Evolutionary conservation across 306 rosid species (phyloP), one percentile per base, ranked within the genome.

Genomic region (Mimosa bimucronata): DNA sequence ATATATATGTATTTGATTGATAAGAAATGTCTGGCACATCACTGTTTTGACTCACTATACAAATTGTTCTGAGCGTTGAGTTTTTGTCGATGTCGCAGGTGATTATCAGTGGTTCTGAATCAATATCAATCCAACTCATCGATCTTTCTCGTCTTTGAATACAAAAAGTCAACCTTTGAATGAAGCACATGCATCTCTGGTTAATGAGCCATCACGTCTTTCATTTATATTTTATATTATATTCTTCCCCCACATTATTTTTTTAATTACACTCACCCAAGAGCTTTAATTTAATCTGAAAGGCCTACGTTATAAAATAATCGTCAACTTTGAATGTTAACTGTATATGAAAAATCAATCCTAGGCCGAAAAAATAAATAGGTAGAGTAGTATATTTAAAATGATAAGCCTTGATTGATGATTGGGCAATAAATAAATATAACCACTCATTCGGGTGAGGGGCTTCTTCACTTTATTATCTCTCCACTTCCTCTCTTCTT

Each of bases 321-420:
- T n/a, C 21, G 53, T 69, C 74, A 23, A 21, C n/a, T 68, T 68
- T 41, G 31, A 68, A 41, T 68, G 38, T 40, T 41, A 21, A 34
- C 38, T 34, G 5, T 0, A 34, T 34, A 34, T 34, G 38, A 34
- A 34, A 34, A 62, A 62, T 62, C 60, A 55, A n/a, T 9, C 5
- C 6, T 4, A 48, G 7, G 7, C 55, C n/a, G 7, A 16, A 48
- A 48, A 48, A 48, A 4, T 1, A 6, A 50, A 42, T 42, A 2
- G 14, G 11, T 11, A 45, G 18, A 45, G 53, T 46, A 18, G 25
- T 18, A n/a, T 3, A 31, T 0, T 25, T 23, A 8, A 60, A 52
- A 52, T 69, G 52, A 48, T 14, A 53, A 83, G 76, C 68, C 57
- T 16, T 48, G 55, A 48, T 4, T 48, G 13, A 15, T 16, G n/a